Evolutionary conservation across 768 basidiomycete species (phyloP), one percentile per base, ranked within the genome.

Genomic region (Steccherinum ochraceum): DNA sequence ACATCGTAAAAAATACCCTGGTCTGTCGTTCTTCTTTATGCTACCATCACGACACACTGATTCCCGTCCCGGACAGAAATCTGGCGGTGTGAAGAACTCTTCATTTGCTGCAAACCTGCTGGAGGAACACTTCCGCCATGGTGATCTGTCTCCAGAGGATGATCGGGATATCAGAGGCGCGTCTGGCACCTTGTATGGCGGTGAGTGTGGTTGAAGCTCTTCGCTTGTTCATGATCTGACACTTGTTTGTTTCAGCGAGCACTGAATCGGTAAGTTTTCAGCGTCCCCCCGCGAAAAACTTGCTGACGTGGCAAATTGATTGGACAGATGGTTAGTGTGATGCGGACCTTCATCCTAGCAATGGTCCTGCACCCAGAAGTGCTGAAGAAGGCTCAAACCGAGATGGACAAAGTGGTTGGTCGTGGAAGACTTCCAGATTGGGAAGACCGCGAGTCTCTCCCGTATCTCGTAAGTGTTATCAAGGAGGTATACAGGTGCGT

Each of bases 401-500:
- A 77, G 49, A 61, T 75, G 2, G 73, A 75, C 51, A 46, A 56
- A 3, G 69, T 73, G 1, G 58, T 73, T 10, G 74, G 75, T 5
- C 50, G 23, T 3, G 67, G 68, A 45, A 60, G 74, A 1, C 63
- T 75, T 2, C 72, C 72, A 3, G 62, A 58, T 10, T 68, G 69
- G 50, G 55, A 58, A n/a, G 75, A 77, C 50, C 60, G 69, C n/a
- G 61, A 61, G 2, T 60, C 61, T 7, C 58, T 76, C 19, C 75
- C 74, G 0, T 74, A 72, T 50, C 56, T 70, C 2, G 66, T 70
- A 19, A 67, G 71, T 0, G 35, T 75, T 12, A 61, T 62, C 11
- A 63, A 68, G 24, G 73, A 75, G 50, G 61, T 71, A 25, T 55
- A 51, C 40, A 40, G 56, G 50, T 57, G 30, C n/a, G 41, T 43